Evolutionary conservation across 768 basidiomycete species (phyloP), one percentile per base, ranked within the genome.

Genomic region (Hebeloma cylindrosporum): DNA sequence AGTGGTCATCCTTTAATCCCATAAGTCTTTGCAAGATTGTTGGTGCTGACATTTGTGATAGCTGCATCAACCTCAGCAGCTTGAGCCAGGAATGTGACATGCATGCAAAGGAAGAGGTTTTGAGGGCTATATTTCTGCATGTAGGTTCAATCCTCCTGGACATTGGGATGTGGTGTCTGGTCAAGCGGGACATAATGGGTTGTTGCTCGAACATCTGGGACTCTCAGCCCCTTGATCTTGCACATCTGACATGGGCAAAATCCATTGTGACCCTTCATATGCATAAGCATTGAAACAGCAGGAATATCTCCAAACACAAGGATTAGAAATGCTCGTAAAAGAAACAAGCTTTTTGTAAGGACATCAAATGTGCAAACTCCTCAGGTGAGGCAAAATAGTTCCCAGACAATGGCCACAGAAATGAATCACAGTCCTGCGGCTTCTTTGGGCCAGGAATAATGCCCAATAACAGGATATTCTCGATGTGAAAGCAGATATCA

Each of bases 401-500:
- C 74, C n/a, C 70, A 45, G 1, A 72, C 50, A 72, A 39, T 0
- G 74, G 76, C 34, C 53, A 65, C 0, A 70, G 52, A 40, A 77
- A 79, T 0, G 77, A 78, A 33, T 67, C 65, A 1, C 67, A 22
- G 45, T 76, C 70, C 13, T 62, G 56, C 0, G 75, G 71, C 28
- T 69, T 67, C 11, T 67, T 64, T 0, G 74, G 75, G 0, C 77
- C 72, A 2, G 74, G 75, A 35, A 79, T 72, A 34, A 75, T 57
- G 8, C 72, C 70, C 7, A 74, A 30, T 20, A 59, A 62, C 2
- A 78, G 35, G 4, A 75, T 54, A 30, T 74, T 40, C 5, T 62
- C 41, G 8, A 65, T 40, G 18, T 64, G 68, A 23, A 64, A 69
- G 2, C 65, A 59, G 3, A 66, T 50, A 4, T 69, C 62, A 2